A percentile compares a stretch with the other conserved stretches of the same genome.
phyloP scores from a whole-genome alignment of 768 basidiomycete genomes.

The Leccinellum rugosiceps region DNA sequence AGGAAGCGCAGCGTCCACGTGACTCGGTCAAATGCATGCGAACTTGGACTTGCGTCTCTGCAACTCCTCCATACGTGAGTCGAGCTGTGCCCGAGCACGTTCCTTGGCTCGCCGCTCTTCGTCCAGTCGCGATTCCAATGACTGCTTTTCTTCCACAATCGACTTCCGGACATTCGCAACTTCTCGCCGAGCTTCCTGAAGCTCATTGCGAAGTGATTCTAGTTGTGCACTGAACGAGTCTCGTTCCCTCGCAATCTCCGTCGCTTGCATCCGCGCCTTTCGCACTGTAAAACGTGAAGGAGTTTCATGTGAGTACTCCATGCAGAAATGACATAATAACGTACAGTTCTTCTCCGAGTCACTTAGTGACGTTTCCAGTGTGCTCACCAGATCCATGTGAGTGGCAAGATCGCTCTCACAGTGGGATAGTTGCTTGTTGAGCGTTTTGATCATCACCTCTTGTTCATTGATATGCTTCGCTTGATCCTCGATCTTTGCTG shows the following conservation, averaged over 20 bases:
- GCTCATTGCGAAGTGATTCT: slow-evolving; percentile 65
- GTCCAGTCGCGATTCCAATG: slow-evolving; percentile 75
- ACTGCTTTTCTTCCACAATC: slow-evolving; percentile 85
- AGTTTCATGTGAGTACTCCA: slow-evolving; percentile 8
- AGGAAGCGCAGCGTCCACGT: not conserved
- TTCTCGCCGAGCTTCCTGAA: slow-evolving; percentile 76
- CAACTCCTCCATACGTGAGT: slow-evolving; percentile 84
- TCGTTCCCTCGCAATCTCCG: slow-evolving; percentile 83
- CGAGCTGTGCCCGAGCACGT: slow-evolving; percentile 81
- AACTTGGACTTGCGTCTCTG: slow-evolving; percentile 88
- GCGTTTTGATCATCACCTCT: slow-evolving; percentile 87
- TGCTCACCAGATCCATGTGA: slow-evolving; percentile 85
- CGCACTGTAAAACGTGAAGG: slow-evolving; percentile 57
- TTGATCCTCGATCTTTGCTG: slow-evolving; percentile 66
- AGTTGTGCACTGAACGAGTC: slow-evolving; percentile 68
- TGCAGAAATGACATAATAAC: slow-evolving; percentile 31
- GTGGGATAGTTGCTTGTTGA: slow-evolving; percentile 92
- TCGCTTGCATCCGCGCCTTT: slow-evolving; percentile 91
- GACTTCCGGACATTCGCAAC: slow-evolving; percentile 73
- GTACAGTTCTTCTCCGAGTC: slow-evolving; percentile 92
- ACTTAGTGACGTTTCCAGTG: slow-evolving; percentile 80
- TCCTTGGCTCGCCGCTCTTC: slow-evolving; percentile 90
- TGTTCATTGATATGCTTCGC: slow-evolving; percentile 77
- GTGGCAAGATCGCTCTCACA: slow-evolving; percentile 89
- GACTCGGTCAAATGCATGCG: slow-evolving; percentile 64